phyloP scores from a whole-genome alignment of 1,284 basidiomycete genomes.

The Rhizoctonia solani region DNA sequence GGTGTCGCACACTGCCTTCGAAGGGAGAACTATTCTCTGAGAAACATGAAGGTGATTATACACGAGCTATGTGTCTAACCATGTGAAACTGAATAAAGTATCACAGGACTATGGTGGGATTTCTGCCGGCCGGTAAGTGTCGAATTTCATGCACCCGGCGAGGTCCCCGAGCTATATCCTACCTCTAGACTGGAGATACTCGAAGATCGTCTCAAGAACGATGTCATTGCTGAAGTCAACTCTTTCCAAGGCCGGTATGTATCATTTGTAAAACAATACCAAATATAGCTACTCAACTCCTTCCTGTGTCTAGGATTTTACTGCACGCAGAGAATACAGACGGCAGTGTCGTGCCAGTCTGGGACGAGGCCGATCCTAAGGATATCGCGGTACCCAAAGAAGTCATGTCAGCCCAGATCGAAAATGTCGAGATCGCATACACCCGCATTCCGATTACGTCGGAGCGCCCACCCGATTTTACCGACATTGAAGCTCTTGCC shows the following conservation, averaged over 20 bases:
- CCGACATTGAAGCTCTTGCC: constrained; percentile 67
- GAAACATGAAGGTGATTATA: constrained; percentile 76
- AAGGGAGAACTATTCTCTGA: constrained; percentile 75
- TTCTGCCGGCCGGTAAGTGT: constrained; percentile 66
- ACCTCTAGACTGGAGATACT: constrained; percentile 67
- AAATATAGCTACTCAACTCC: not conserved
- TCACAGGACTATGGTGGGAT: constrained; percentile 86
- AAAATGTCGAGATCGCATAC: constrained; percentile 71
- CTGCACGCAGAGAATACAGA: constrained; percentile 90
- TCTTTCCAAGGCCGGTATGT: constrained; percentile 37
- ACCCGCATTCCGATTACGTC: constrained; percentile 88
- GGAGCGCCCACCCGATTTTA: constrained; percentile 54
- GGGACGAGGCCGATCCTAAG: constrained; percentile 85
- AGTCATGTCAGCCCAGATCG: constrained; percentile 72
- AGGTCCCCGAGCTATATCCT: not conserved
- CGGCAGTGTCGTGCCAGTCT: constrained; percentile 90
- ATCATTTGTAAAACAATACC: not conserved
- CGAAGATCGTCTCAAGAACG: constrained; percentile 89
- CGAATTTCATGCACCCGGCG: not conserved
- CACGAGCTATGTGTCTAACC: not conserved
- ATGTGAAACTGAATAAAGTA: constrained; percentile 16
- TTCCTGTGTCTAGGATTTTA: constrained; percentile 59
- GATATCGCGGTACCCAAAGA: constrained; percentile 88
- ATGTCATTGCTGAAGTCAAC: constrained; percentile 62
- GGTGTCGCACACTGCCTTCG: constrained; percentile 78